Base-by-base conservation (phyloP, 164 flowering plant genomes). In the Vitis rotundifolia region DNA sequence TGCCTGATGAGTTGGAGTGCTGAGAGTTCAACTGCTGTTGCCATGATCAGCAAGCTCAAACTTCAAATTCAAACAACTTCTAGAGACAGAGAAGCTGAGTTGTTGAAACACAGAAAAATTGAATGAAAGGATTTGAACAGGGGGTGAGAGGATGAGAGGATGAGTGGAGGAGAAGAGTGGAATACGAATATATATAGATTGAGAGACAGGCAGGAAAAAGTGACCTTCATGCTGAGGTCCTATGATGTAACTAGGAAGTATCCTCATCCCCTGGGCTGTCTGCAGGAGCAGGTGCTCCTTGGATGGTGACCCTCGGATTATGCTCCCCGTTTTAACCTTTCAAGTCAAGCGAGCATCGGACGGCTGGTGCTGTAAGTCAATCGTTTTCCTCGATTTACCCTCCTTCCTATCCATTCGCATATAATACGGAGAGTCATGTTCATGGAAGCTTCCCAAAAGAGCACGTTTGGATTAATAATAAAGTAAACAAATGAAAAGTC, bases 1-100 rank as follows among this genome's bases (percentile, higher is more conserved):
- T 73, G 55, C 28, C 71, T 18, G 62, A 77, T 77, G 47, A 28
- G 26, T 47, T 77, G 74, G 8, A 77, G 73, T 47, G 70, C 54
- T 11, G 73, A 69, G 18, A 18, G 66, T 61, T 68, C 72, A 10
- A 14, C 31, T 9, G 51, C 26, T 63, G 72, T 61, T 51, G 72
- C 71, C 76, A 73, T 73, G 8, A 19, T 11, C 18, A 19, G 44
- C 11, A 58, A 61, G 18, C n/a, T 53, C 14, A 53, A 0, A 2
- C 56, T n/a, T 53, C n/a, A 2, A 50, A 37, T 37, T 37, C 44
- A 50, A 50, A 50, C 3, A 50, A 50, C 11, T 50, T 11, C 11
- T 11, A 50, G 14, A 50, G 14, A 50, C 11, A 50, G 53, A 50
- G 3, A 50, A 50, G 53, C 14, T 11, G 53, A 37, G 44, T 37